Percentiles rank a stretch among this genome's conserved stretches.
These are phyloP conservation scores for Ulmus americana DNA, from an alignment of 331 rosid genomes.

Conservation along the genomic window DNA sequence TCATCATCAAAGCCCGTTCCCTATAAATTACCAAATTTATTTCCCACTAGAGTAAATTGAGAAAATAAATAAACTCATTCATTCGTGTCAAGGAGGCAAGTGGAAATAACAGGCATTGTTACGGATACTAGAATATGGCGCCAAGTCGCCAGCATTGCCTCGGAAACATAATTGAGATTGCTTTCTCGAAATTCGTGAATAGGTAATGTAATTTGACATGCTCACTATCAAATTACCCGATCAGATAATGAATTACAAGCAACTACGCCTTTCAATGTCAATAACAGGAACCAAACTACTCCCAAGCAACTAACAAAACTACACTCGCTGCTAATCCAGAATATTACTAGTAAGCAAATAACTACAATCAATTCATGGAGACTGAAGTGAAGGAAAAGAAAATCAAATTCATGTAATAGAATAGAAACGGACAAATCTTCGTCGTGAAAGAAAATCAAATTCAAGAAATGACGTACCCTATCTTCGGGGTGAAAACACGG, in stretches of 20 bases:
- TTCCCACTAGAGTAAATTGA: too few species aligned
- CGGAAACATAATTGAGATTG: not conserved
- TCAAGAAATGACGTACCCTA: constrained; percentile 43
- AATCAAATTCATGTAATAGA: not conserved
- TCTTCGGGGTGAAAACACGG: constrained; percentile 99
- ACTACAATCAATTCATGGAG: not conserved
- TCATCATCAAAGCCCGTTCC: too few species aligned
- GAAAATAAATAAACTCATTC: too few species aligned
- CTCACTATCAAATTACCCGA: not conserved
- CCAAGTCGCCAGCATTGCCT: not conserved
- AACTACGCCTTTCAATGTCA: not conserved
- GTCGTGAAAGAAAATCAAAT: not conserved
- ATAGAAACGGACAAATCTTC: not conserved
- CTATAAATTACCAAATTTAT: too few species aligned
- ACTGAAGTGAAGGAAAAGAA: not conserved
- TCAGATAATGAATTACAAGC: not conserved
- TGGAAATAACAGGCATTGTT: too few species aligned
- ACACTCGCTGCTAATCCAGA: not conserved
- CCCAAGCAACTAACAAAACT: not conserved
- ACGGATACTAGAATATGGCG: too few species aligned
- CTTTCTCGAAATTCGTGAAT: not conserved
- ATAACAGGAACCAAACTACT: not conserved
- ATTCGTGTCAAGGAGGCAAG: too few species aligned
- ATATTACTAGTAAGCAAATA: not conserved
- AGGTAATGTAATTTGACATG: not conserved